A percentile compares a stretch with the other conserved stretches of the same genome.
These are phyloP conservation scores for Talaromyces amestolkiae DNA, from an alignment of 2,329 filamentous ascomycete species.

Conservation along the genomic window DNA sequence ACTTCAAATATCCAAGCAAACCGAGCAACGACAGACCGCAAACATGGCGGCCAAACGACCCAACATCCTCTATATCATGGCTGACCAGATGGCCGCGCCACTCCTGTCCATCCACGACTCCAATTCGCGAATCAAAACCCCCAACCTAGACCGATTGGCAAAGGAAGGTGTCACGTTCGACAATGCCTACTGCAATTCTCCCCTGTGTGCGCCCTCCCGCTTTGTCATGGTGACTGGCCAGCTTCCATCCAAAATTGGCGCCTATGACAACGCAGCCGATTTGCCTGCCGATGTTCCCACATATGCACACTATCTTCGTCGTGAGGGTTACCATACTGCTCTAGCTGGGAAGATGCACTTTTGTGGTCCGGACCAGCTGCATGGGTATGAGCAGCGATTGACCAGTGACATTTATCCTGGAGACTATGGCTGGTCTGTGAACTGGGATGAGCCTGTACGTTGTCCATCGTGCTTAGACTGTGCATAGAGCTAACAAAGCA, in stretches of 20 bases:
- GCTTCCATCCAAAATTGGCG: constrained; percentile 84
- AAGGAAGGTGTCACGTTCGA: constrained; percentile 83
- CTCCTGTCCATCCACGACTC: constrained; percentile 89
- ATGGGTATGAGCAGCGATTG: constrained; percentile 87
- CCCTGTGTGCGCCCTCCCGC: constrained; percentile 85
- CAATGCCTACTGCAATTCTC: constrained; percentile 90
- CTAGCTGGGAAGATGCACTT: constrained; percentile 98
- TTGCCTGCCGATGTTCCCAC: constrained; percentile 82
- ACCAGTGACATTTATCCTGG: constrained; percentile 96
- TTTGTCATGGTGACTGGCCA: constrained; percentile 94
- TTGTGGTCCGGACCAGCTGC: constrained; percentile 81
- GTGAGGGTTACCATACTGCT: constrained; percentile 82
- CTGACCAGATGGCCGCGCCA: constrained; percentile 88
- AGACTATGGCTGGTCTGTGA: constrained; percentile 91
- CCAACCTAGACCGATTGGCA: constrained; percentile 80
- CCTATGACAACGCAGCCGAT: constrained; percentile 86
- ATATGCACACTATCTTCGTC: constrained; percentile 86
- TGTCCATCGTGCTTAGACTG: neutral
- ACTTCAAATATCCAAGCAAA: neutral
- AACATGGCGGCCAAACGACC: constrained; percentile 53
- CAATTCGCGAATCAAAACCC: constrained; percentile 85
- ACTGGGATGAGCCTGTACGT: constrained; percentile 81
- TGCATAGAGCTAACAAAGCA: neutral
- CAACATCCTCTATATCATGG: constrained; percentile 93
- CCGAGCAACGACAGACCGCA: neutral